These are phyloP conservation scores for Kurtzmaniella natalensis DNA, from an alignment of 1,139 yeast species.

Conservation along the genomic window DNA sequence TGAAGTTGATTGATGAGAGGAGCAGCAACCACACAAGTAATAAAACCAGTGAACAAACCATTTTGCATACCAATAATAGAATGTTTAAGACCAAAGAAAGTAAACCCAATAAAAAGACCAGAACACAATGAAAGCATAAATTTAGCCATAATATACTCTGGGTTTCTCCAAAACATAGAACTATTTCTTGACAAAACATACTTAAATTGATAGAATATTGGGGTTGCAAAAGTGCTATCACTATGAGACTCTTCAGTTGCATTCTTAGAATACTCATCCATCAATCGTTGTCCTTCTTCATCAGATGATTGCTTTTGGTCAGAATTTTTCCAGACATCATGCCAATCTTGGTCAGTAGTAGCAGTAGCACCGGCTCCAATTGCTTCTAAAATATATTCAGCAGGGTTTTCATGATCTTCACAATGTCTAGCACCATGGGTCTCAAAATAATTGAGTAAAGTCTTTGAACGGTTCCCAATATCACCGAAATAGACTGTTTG, in stretches of 20 bases:
- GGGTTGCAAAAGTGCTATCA: slow-evolving; percentile 28
- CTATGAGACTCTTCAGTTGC: slow-evolving; percentile 1
- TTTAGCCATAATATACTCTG: slow-evolving; percentile 41
- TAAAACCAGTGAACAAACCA: slow-evolving; percentile 48
- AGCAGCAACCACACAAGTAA: slow-evolving; percentile 45
- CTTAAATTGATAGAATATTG: slow-evolving; percentile 30
- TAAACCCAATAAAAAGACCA: slow-evolving; percentile 53
- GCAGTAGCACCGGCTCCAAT: slow-evolving; percentile 73
- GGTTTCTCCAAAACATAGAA: slow-evolving; percentile 40
- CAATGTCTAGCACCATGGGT: slow-evolving; percentile 61
- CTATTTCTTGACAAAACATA: slow-evolving; percentile 30
- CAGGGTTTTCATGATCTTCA: slow-evolving; percentile 53
- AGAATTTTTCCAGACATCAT: slow-evolving; percentile 42
- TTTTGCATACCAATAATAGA: slow-evolving; percentile 48
- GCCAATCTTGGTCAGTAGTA: slow-evolving; percentile 39
- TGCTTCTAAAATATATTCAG: slow-evolving; percentile 60
- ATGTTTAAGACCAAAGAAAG: slow-evolving; percentile 38
- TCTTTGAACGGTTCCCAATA: slow-evolving; percentile 59
- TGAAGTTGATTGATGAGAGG: slow-evolving; percentile 44
- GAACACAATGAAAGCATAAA: slow-evolving; percentile 36
- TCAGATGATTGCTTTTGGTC: slow-evolving; percentile 19
- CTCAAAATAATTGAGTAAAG: slow-evolving; percentile 67
- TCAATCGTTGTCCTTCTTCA: slow-evolving; percentile 15
- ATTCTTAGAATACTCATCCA: slow-evolving; percentile 13
- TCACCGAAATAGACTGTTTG: slow-evolving; percentile 79